phyloP scores from a whole-genome alignment of 2,329 filamentous ascomycete genomes.

The Niveomyces coronatus region DNA sequence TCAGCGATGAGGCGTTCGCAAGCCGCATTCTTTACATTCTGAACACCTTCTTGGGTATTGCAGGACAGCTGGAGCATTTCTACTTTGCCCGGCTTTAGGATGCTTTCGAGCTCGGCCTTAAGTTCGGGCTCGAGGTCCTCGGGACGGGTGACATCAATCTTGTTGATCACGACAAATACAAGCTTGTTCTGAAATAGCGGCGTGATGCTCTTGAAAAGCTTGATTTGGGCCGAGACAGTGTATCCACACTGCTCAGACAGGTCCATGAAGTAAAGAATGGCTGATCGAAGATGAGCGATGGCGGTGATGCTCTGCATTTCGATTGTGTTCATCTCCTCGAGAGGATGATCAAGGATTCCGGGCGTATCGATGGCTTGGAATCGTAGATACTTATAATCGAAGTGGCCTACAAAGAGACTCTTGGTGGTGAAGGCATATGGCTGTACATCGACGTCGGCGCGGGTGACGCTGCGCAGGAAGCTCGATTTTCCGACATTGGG shows the following conservation, averaged over 20 bases:
- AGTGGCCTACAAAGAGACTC: slow-evolving; percentile 92
- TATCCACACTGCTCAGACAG: slow-evolving; percentile 95
- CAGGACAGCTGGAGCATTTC: slow-evolving; percentile 91
- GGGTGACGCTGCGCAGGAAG: slow-evolving; percentile 83
- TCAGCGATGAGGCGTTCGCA: slow-evolving; percentile 90
- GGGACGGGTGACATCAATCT: slow-evolving; percentile 84
- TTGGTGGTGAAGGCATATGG: slow-evolving; percentile 99
- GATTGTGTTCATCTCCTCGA: slow-evolving; percentile 99
- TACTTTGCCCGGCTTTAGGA: slow-evolving; percentile 80
- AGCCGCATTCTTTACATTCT: slow-evolving; percentile 87
- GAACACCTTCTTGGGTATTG: slow-evolving; percentile 88
- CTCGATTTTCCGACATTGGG: slow-evolving; percentile 97
- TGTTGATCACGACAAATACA: slow-evolving; percentile 95
- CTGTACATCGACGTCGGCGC: slow-evolving; percentile 93
- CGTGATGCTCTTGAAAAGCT: slow-evolving; percentile 93
- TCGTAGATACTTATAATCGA: slow-evolving; percentile 69
- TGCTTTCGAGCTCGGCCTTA: slow-evolving; percentile 64
- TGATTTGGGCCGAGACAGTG: slow-evolving; percentile 83
- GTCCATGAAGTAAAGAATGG: slow-evolving; percentile 98
- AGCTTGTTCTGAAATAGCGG: slow-evolving; percentile 96
- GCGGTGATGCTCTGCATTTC: slow-evolving; percentile 98
- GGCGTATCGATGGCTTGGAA: slow-evolving; percentile 86
- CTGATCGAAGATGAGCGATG: slow-evolving; percentile 89
- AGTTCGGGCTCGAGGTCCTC: slow-evolving; percentile 76
- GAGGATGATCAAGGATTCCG: slow-evolving; percentile 93